A percentile compares a stretch with the other conserved stretches of the same genome.
These are phyloP conservation scores for Acacia crassicarpa DNA, from an alignment of 306 rosid species.

Conservation along the genomic window DNA sequence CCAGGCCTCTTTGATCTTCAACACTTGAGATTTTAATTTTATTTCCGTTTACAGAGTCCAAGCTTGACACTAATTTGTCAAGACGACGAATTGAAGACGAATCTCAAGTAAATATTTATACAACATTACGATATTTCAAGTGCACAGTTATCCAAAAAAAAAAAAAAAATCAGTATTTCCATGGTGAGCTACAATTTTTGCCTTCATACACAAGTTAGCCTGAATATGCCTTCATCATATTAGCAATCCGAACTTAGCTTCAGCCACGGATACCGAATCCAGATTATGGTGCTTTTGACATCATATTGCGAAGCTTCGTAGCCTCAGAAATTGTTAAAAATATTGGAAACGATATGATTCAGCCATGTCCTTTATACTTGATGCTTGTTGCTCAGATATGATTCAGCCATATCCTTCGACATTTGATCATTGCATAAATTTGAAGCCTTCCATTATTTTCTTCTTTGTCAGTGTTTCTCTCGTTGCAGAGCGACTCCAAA, in stretches of 20 bases:
- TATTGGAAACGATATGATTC: not conserved
- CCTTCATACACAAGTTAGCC: conserved; percentile 19
- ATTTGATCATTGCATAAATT: not conserved
- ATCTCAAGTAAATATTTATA: not conserved
- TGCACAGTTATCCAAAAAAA: not conserved
- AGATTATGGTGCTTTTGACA: too few relatives aligned
- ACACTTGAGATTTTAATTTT: not conserved
- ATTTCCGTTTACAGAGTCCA: not conserved
- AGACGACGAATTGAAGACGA: not conserved
- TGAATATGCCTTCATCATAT: conserved; percentile 22
- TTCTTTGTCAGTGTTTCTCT: not conserved
- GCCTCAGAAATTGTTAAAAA: not conserved
- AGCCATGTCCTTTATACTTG: not conserved
- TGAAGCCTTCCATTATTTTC: not conserved
- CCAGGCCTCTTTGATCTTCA: not conserved
- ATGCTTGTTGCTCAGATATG: too few relatives aligned
- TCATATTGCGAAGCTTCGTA: not conserved
- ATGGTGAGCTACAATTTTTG: not conserved
- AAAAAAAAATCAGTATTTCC: not conserved
- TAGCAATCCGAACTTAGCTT: not conserved
- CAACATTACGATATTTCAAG: not conserved
- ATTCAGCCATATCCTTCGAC: not conserved
- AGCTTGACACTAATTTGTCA: not conserved
- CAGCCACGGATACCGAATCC: not conserved
- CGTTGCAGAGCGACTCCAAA: not conserved